These are phyloP conservation scores for Ceratocystis harringtonii DNA, from an alignment of 2,329 filamentous ascomycete genomes.

Conservation along the genomic window DNA sequence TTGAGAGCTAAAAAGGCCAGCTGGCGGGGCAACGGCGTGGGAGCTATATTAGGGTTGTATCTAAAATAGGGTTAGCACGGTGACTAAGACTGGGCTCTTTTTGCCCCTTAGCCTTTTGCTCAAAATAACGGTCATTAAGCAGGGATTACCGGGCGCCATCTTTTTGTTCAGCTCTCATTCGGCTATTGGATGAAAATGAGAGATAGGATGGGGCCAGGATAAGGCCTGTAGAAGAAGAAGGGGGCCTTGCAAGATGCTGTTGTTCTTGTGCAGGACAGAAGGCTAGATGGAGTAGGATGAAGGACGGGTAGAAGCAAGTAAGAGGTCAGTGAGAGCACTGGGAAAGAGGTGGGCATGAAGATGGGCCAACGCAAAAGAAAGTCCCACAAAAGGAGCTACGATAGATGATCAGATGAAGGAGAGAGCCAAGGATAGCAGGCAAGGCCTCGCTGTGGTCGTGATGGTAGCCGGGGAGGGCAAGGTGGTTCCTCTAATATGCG, in stretches of 20 bases:
- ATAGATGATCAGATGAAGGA: constrained; percentile 7
- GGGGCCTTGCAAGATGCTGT: no score
- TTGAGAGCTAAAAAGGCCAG: not conserved
- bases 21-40: not conserved
- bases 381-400: not conserved
- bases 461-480: not conserved
- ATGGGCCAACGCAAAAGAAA: not conserved
- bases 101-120: no score
- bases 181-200: not conserved
- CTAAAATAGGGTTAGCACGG: not conserved
- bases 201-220: not conserved
- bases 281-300: not conserved
- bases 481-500: not conserved
- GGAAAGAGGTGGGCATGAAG: not conserved
- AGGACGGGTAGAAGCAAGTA: not conserved
- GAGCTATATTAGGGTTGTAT: not conserved
- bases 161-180: constrained; percentile 2
- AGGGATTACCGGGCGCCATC: not conserved
- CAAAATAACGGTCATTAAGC: not conserved
- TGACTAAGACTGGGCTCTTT: not conserved
- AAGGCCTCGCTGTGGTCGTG: no score
- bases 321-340: not conserved
- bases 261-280: not conserved
- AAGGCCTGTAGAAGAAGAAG: no score
- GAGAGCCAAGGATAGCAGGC: not conserved